Base-by-base conservation (phyloP, 306 rosid species). In the Trifolium subterraneum region DNA sequence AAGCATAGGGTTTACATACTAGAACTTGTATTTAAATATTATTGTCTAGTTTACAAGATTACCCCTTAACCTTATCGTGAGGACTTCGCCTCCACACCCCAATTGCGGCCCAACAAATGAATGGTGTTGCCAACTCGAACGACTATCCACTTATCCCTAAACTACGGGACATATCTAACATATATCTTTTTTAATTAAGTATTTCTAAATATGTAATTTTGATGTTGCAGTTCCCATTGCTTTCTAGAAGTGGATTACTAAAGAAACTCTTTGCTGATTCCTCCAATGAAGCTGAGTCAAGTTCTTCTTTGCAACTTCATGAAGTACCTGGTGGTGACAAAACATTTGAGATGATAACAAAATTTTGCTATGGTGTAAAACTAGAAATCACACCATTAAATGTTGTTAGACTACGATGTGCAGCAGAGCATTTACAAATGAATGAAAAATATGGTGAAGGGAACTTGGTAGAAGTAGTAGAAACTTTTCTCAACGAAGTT, bases 291-390 rank as follows among this genome's bases (percentile, higher is more conserved):
- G 98, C 86, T 48, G 92, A 75, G 72, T 62, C 90, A 19, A 63
- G 22, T 18, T 81, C 80, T 72, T 45, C 71, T 25, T 42, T 93
- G 75, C 85, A 88, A 61, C 95, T 93, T 18, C 79, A 84, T 68
- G 96, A 89, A n/a, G 41, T 90, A 18, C 96, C 98, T 6, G 98
- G 98, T 39, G 95, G 93, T 47, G 92, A 89, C 31, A 87, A 87
- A 79, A 83, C 92, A 23, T 93, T 90, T 8, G 89, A 87, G 78
- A 86, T 93, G 31, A 64, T 90, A 38, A 74, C 91, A 23, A 90
- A 79, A 76, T 90, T 90, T 72, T 93, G 87, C 86, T 93, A 93
- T 3, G 88, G 85, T 3, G 90, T 87, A 2, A 87, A 81, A 74
- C 79, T 85, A 63, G 96, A 93, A 72, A 75, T 93, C 74, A 76